These are phyloP conservation scores for Phytophthora sansomeana DNA, from an alignment of 352 stramenopile genomes.

Conservation along the genomic window DNA sequence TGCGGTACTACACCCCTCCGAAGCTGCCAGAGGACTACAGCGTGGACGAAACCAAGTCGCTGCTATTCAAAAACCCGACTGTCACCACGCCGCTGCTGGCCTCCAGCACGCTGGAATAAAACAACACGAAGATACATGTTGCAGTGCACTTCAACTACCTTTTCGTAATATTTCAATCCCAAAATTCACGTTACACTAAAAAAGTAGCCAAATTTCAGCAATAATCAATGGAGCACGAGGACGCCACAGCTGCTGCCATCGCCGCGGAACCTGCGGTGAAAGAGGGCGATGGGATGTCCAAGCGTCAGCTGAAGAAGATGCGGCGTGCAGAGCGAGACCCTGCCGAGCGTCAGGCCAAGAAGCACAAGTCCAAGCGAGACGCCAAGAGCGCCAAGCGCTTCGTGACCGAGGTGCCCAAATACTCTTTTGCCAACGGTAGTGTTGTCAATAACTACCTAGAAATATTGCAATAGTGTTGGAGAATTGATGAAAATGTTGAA, in stretches of 20 bases:
- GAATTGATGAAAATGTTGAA: slow-evolving; percentile 12
- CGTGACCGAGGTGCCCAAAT: slow-evolving; percentile 55
- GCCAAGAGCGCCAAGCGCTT: slow-evolving; percentile 51
- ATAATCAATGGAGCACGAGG: slow-evolving; percentile 30
- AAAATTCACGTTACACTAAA: slow-evolving; percentile 15
- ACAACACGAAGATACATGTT: slow-evolving; percentile 17
- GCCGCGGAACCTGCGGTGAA: slow-evolving; percentile 2
- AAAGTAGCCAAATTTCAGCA: slow-evolving; percentile 5
- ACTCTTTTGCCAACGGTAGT: slow-evolving; percentile 68
- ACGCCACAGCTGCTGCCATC: neutral
- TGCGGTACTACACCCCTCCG: slow-evolving; percentile 93
- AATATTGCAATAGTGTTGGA: slow-evolving; percentile 15
- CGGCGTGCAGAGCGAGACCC: slow-evolving; percentile 39
- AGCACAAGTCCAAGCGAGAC: slow-evolving; percentile 60
- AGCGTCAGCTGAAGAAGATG: slow-evolving; percentile 61
- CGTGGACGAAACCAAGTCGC: slow-evolving; percentile 73
- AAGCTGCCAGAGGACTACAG: slow-evolving; percentile 64
- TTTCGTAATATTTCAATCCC: slow-evolving; percentile 23
- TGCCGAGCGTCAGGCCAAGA: slow-evolving; percentile 47
- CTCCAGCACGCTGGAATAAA: slow-evolving; percentile 69
- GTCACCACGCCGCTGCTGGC: slow-evolving; percentile 76
- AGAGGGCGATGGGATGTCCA: slow-evolving; percentile 34
- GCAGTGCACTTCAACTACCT: slow-evolving; percentile 25
- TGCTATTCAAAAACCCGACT: slow-evolving; percentile 86
- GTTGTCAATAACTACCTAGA: neutral